Base-by-base conservation (phyloP, 2,329 filamentous ascomycete species). In the Alternaria brassicicola region DNA sequence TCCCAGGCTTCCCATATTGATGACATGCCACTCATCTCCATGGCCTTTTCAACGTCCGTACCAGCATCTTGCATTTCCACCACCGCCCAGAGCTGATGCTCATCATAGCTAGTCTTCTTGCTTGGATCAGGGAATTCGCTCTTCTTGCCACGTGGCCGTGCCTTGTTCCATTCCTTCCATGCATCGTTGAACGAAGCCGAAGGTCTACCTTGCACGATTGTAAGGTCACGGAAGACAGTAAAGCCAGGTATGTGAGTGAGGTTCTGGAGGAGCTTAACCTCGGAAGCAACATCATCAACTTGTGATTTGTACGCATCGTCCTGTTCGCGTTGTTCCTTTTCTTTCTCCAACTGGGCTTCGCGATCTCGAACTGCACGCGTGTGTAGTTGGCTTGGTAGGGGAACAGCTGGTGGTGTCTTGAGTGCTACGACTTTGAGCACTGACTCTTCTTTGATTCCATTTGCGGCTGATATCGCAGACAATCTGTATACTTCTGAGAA, bases 41-140 rank as follows among this genome's bases (percentile, higher is more conserved):
- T 72, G n/a, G 75, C 55, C 55, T 76, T 77, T 28, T 74, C 71
- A 33, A 88, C 76, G 65, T 88, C 86, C 19, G 77, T 82, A 2
- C 87, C 87, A 0, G 87, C 87, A 67, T 89, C 85, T 66, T 86
- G 83, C 87, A 89, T 89, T 65, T 89, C 87, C 12, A 89, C 78
- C 13, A 88, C 82, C 0, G 85, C 85, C 86, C 86, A 89, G 2
- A 88, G 76, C 68, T 88, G 86, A 4, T 81, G 78, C 38, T 83
- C 80, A 0, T 80, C 76, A 59, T 86, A 87, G 36, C 80, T 82
- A 19, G 77, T 74, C 57, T 83, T 84, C 61, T 80, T 84, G 6
- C 79, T 78, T 4, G 85, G 85, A 60, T 88, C 84, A 0, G 85
- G 84, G 56, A 88, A 87, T 59, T 82, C 75, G 66, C 83, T 75